These are phyloP conservation scores for Colletotrichum sidae DNA, from an alignment of 2,329 filamentous ascomycete genomes.

Conservation along the genomic window DNA sequence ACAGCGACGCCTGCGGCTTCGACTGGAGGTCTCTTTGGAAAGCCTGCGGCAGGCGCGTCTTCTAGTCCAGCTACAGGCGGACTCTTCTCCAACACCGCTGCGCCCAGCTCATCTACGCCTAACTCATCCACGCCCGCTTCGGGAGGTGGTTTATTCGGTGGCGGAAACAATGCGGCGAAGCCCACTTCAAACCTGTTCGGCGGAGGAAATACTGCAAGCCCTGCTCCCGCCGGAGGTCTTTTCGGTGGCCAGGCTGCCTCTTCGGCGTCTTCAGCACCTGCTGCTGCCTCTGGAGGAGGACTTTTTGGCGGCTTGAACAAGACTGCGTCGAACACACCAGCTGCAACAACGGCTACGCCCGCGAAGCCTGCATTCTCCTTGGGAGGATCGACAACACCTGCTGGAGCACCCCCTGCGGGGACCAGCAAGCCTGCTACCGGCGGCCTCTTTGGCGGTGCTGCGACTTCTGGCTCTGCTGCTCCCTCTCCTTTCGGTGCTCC, in stretches of 20 bases:
- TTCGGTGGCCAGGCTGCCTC: slow-evolving; percentile 42
- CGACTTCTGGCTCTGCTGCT: slow-evolving; percentile 27
- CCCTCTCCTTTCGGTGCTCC: slow-evolving; percentile 33
- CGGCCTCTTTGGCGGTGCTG: slow-evolving; percentile 46
- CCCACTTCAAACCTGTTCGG: slow-evolving; percentile 40
- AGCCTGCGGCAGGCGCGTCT: slow-evolving; percentile 30
- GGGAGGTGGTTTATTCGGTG: slow-evolving; percentile 38
- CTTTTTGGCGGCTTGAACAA: slow-evolving; percentile 35
- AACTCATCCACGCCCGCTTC: slow-evolving; percentile 37
- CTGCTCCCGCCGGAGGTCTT: slow-evolving; percentile 42
- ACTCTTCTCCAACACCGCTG: slow-evolving; percentile 21
- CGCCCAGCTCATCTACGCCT: slow-evolving; percentile 26
- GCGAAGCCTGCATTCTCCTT: slow-evolving; percentile 62
- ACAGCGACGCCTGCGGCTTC: slow-evolving; percentile 30
- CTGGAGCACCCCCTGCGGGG: slow-evolving; percentile 63
- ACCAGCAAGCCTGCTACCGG: slow-evolving; percentile 44
- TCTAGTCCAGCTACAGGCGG: slow-evolving; percentile 30
- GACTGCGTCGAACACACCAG: slow-evolving; percentile 31
- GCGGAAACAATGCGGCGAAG: slow-evolving; percentile 40
- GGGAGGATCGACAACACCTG: slow-evolving; percentile 65
- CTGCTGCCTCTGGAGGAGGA: slow-evolving; percentile 38
- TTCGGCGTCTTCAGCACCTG: slow-evolving; percentile 38
- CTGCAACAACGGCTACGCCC: slow-evolving; percentile 49
- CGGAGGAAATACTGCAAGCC: slow-evolving; percentile 41
- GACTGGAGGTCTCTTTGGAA: slow-evolving; percentile 46